phyloP scores from a whole-genome alignment of 2,329 filamentous ascomycete genomes.

The Chaetomiaceae sp. region DNA sequence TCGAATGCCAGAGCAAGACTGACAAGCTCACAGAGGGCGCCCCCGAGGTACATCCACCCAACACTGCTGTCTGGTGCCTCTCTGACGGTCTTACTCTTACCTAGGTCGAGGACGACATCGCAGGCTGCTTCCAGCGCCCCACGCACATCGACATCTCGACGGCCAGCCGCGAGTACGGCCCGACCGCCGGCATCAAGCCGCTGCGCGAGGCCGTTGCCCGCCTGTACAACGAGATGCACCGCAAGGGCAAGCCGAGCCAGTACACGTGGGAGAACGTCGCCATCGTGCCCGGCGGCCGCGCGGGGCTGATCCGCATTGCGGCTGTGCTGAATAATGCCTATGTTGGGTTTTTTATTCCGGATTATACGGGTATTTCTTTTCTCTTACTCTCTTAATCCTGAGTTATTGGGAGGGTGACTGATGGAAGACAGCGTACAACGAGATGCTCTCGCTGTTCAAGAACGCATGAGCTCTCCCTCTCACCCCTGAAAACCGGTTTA shows the following conservation, averaged over 20 bases:
- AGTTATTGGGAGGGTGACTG: too few species aligned
- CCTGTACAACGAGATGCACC: constrained; percentile 90
- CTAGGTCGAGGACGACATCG: constrained; percentile 80
- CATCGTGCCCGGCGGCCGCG: constrained; percentile 89
- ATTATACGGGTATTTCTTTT: constrained; percentile 73
- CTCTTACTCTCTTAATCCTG: neutral
- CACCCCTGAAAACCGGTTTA: neutral
- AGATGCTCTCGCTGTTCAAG: constrained; percentile 93
- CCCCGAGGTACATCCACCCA: constrained; percentile 52
- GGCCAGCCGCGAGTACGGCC: constrained; percentile 82
- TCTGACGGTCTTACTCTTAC: neutral
- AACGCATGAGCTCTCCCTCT: constrained; percentile 52
- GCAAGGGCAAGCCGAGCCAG: constrained; percentile 78
- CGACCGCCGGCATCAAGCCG: constrained; percentile 89
- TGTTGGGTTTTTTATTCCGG: constrained; percentile 87
- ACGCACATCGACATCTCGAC: constrained; percentile 72
- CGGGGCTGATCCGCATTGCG: constrained; percentile 89
- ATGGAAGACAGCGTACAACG: constrained; percentile 69
- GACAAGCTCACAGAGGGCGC: constrained; percentile 57
- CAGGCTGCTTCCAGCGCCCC: constrained; percentile 81
- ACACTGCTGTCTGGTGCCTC: neutral
- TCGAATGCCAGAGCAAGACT: neutral
- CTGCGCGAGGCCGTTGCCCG: constrained; percentile 83
- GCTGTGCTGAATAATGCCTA: constrained; percentile 91
- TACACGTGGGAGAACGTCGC: constrained; percentile 98